These are phyloP conservation scores for Macrotyloma uniflorum DNA, from an alignment of 306 rosid genomes.

Conservation along the genomic window DNA sequence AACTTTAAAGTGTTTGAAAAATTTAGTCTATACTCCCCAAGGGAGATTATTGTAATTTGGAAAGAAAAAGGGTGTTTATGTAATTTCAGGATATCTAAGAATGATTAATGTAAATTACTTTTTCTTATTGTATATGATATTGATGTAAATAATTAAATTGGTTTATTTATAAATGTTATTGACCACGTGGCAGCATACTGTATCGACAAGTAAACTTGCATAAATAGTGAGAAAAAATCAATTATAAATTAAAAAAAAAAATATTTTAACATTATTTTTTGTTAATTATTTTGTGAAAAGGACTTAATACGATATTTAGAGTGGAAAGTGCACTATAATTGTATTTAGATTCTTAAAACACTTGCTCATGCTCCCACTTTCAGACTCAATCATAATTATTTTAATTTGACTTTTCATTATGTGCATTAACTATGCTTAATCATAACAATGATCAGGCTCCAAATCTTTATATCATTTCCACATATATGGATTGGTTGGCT, in stretches of 20 bases:
- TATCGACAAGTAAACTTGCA: not conserved
- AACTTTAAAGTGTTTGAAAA: no score
- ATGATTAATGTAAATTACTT: no score
- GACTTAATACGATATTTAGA: not conserved
- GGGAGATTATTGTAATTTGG: no score
- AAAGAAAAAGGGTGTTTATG: no score
- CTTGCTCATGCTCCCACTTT: slow-evolving; percentile 28
- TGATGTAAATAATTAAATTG: no score
- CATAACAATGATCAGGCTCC: not conserved
- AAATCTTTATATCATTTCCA: slow-evolving; percentile 1
- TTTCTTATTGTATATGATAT: no score
- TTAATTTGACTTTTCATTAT: slow-evolving; percentile 7
- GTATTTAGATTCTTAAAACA: not conserved
- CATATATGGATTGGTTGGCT: slow-evolving; percentile 4
- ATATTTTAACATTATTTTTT: not conserved
- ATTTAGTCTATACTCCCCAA: no score
- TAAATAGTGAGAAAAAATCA: not conserved
- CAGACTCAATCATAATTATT: not conserved
- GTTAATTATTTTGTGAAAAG: not conserved
- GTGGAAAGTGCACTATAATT: slow-evolving; percentile 28
- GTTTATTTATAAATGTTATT: not conserved
- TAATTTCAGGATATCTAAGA: no score
- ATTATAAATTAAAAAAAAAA: not conserved
- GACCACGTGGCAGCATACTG: not conserved
- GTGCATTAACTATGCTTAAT: slow-evolving; percentile 2